Percentiles rank a stretch among this genome's conserved stretches.
These are phyloP conservation scores for Talaromyces funiculosus DNA, from an alignment of 2,329 filamentous ascomycete species.

Conservation along the genomic window DNA sequence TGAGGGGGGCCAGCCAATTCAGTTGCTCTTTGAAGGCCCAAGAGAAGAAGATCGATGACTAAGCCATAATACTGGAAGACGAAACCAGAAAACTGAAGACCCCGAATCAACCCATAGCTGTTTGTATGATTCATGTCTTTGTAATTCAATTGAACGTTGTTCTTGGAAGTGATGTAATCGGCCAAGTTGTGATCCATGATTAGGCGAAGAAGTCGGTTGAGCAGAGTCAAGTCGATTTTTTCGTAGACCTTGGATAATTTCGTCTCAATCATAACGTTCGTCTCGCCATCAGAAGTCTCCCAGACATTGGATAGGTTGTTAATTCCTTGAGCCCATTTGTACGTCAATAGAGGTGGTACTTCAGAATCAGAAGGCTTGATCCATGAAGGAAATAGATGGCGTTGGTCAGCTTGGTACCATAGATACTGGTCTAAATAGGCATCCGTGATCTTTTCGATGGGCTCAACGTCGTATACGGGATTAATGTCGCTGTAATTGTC, in stretches of 20 bases:
- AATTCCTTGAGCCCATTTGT: constrained; percentile 99
- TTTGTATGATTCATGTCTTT: constrained; percentile 99
- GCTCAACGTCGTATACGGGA: constrained; percentile 97
- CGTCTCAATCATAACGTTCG: constrained; percentile 98
- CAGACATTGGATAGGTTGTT: constrained; percentile 96
- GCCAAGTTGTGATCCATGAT: constrained; percentile 99
- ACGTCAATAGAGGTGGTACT: constrained; percentile 85
- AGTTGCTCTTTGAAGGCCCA: constrained; percentile 91
- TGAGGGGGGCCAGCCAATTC: constrained; percentile 94
- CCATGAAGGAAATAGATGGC: constrained; percentile 95
- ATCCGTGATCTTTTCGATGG: constrained; percentile 98
- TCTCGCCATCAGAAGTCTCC: constrained; percentile 90
- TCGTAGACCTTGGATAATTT: constrained; percentile 99
- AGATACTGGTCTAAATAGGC: constrained; percentile 97
- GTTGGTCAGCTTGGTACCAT: constrained; percentile 98
- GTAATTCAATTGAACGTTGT: constrained; percentile 98
- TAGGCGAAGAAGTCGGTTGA: constrained; percentile 84
- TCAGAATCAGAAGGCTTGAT: constrained; percentile 99
- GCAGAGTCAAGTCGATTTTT: constrained; percentile 93
- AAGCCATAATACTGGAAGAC: constrained; percentile 99
- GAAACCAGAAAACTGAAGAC: constrained; percentile 95
- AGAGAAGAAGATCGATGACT: constrained; percentile 84
- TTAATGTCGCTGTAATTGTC: constrained; percentile 99
- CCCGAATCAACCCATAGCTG: constrained; percentile 96
- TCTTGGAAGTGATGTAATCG: constrained; percentile 98